These are phyloP conservation scores for Hirsutella rhossiliensis DNA, from an alignment of 2,329 filamentous ascomycete genomes.

Conservation along the genomic window DNA sequence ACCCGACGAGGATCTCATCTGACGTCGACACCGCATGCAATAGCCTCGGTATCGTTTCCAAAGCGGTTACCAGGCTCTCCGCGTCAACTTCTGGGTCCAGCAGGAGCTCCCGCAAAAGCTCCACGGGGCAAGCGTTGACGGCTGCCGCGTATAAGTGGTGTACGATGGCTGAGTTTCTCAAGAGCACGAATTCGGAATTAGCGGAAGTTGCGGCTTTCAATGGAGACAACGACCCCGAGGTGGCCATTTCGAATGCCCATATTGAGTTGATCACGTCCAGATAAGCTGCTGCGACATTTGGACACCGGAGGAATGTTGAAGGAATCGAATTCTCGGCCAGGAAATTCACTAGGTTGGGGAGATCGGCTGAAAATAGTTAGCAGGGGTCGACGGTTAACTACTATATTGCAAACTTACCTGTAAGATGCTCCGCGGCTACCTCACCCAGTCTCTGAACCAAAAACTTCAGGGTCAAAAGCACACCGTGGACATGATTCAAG, in stretches of 20 bases:
- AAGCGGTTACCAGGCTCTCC: conserved; percentile 23
- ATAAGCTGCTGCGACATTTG: conserved; percentile 32
- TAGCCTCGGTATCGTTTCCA: conserved; percentile 19
- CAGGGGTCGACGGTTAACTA: background rate
- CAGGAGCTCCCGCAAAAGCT: conserved; percentile 14
- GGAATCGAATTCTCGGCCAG: conserved; percentile 14
- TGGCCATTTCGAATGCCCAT: conserved; percentile 16
- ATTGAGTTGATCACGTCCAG: conserved; percentile 33
- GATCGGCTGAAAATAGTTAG: conserved; percentile 12
- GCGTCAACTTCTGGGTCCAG: conserved; percentile 15
- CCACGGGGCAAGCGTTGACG: conserved; percentile 9
- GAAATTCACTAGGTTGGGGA: conserved; percentile 16
- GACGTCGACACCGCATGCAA: conserved; percentile 16
- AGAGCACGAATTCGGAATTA: conserved; percentile 21
- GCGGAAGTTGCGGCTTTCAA: conserved; percentile 8
- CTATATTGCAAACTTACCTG: conserved; percentile 21
- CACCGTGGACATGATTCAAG: conserved; percentile 46
- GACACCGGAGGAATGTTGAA: conserved; percentile 14
- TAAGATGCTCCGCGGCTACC: conserved; percentile 29
- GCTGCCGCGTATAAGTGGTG: conserved; percentile 23
- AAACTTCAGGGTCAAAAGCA: conserved; percentile 42
- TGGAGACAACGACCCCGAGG: conserved; percentile 7
- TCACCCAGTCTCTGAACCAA: conserved; percentile 41
- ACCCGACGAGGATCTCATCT: conserved; percentile 13
- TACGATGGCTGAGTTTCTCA: conserved; percentile 25